These are phyloP conservation scores for Spizellomyces punctatus DNA, from an alignment of 192 early-diverging fungal genomes.

Conservation along the genomic window DNA sequence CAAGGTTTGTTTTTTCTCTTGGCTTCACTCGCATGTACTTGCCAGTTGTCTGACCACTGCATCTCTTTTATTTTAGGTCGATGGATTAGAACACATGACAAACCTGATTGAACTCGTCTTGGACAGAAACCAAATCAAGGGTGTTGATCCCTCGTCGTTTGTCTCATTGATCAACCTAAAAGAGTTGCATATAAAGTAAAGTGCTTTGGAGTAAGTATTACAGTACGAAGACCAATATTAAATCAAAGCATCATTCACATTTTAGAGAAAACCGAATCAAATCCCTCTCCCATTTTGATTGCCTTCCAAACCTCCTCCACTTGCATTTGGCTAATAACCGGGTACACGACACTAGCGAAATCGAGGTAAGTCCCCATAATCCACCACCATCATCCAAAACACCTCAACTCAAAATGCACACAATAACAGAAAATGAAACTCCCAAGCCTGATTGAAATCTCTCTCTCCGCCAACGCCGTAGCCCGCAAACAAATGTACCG, in stretches of 20 bases:
- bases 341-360: slow-evolving; percentile 57
- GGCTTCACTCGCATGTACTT: background rate
- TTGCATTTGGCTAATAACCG: slow-evolving; percentile 53
- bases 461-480: slow-evolving; percentile 51
- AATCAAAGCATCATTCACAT: background rate
- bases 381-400: background rate
- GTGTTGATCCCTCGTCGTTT: slow-evolving; percentile 55
- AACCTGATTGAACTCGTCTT: slow-evolving; percentile 56
- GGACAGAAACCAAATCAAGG: slow-evolving; percentile 66
- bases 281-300: slow-evolving; percentile 56
- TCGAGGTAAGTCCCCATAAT: slow-evolving; percentile 47
- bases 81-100: slow-evolving; percentile 60
- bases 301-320: slow-evolving; percentile 54
- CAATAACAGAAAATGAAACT: slow-evolving; percentile 58
- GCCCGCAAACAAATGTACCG: slow-evolving; percentile 60
- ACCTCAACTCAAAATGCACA: background rate
- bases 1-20: slow-evolving; percentile 39
- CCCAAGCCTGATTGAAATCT: slow-evolving; percentile 55
- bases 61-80: slow-evolving; percentile 43
- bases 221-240: slow-evolving; percentile 2
- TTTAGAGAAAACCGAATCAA: slow-evolving; percentile 61
- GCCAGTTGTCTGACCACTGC: background rate
- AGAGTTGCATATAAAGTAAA: slow-evolving; percentile 62
- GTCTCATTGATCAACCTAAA: slow-evolving; percentile 53
- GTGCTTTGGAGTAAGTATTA: slow-evolving; percentile 6